phyloP scores from a whole-genome alignment of 2,329 filamentous ascomycete genomes.

The Exophiala alcalophila region DNA sequence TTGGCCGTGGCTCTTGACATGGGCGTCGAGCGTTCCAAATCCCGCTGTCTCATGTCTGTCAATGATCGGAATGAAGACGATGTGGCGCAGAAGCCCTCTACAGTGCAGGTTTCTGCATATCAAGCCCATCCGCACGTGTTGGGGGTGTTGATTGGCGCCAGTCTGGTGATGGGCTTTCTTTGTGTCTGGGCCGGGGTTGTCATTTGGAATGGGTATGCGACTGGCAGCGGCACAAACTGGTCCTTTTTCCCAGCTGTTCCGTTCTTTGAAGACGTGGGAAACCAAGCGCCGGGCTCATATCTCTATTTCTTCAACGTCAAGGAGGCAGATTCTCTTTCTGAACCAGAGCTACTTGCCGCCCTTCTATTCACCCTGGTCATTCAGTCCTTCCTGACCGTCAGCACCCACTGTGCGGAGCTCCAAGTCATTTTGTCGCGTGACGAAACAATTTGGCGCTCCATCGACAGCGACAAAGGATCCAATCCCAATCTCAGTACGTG shows the following conservation, averaged over 20 bases:
- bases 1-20: background rate
- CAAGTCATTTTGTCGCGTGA: constrained; percentile 24
- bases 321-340: background rate
- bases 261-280: background rate
- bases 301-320: background rate
- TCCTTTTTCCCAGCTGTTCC: background rate
- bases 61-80: background rate
- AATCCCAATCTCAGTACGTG: background rate
- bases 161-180: background rate
- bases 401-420: constrained; percentile 25
- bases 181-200: background rate
- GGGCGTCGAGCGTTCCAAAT: background rate
- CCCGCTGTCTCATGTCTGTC: constrained; percentile 1
- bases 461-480: background rate
- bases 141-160: background rate
- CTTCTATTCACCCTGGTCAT: constrained; percentile 32
- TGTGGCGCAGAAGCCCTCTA: background rate
- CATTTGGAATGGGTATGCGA: background rate
- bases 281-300: background rate
- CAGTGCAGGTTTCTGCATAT: background rate
- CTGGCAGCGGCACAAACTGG: background rate
- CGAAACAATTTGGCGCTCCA: constrained; percentile 14
- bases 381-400: constrained; percentile 29
- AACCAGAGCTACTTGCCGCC: constrained; percentile 1
- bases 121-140: background rate